Conservation (phyloP, 1,284 basidiomycete genomes). For the Heterobasidion irregulare region DNA sequence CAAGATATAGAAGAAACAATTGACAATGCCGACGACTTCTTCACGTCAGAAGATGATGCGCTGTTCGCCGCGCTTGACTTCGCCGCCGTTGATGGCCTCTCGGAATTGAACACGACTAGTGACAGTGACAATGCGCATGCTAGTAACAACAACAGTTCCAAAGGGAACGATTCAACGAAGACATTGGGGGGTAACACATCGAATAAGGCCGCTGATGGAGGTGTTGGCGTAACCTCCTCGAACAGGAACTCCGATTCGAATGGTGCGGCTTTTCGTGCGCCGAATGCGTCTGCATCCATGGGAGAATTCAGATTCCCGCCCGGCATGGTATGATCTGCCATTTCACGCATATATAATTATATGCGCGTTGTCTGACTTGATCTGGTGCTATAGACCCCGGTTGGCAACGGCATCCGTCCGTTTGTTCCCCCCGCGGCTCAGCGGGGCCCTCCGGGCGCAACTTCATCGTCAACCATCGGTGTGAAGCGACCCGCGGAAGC, state of each 20-base stretch:
- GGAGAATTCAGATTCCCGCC: neutral
- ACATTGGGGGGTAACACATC: neutral
- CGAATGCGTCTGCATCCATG: neutral
- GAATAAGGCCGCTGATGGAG: neutral
- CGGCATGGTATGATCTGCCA: neutral
- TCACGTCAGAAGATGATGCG: slow-evolving; percentile 56
- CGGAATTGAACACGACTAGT: neutral
- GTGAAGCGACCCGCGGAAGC: neutral
- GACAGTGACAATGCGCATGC: neutral
- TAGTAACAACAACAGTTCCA: neutral
- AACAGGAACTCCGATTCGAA: neutral
- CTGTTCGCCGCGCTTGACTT: slow-evolving; percentile 40
- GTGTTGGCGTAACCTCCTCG: neutral
- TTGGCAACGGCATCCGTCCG: neutral
- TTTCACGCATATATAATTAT: neutral
- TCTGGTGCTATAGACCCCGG: too few relatives aligned
- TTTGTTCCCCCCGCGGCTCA: neutral
- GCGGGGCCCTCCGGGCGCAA: neutral
- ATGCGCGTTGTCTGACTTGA: neutral
- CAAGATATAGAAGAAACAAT: neutral
- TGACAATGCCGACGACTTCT: slow-evolving; percentile 32
- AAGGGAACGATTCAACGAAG: neutral
- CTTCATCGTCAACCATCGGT: neutral
- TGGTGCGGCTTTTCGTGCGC: neutral
- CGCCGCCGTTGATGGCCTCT: neutral